A percentile compares a stretch with the other conserved stretches of the same genome.
Conservation (phyloP, 2,329 filamentous ascomycete genomes). For the Aureobasidium subglaciale region DNA sequence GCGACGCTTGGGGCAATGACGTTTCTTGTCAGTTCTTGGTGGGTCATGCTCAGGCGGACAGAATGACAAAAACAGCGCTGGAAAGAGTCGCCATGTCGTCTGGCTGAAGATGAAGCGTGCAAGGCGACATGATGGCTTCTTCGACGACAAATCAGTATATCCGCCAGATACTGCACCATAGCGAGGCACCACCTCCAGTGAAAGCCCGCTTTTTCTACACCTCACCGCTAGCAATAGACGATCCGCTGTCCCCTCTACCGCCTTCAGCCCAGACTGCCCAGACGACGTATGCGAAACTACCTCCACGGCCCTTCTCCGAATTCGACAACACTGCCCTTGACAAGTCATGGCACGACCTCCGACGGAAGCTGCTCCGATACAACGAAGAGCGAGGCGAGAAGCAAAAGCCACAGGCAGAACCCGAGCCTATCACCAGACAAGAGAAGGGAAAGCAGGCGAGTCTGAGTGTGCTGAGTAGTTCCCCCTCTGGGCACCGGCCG, state of each 20-base stretch:
- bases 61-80: background rate
- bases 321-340: constrained; percentile 32
- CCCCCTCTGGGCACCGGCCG: background rate
- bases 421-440: background rate
- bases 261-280: constrained; percentile 23
- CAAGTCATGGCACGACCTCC: constrained; percentile 30
- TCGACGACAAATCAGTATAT: constrained; percentile 38
- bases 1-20: constrained; percentile 4
- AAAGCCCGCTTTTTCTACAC: constrained; percentile 33
- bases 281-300: constrained; percentile 21
- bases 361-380: constrained; percentile 28
- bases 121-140: constrained; percentile 5
- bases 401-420: constrained; percentile 8
- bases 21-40: background rate
- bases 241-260: constrained; percentile 33
- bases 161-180: constrained; percentile 36
- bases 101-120: constrained; percentile 2
- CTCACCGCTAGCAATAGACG: constrained; percentile 31
- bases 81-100: background rate
- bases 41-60: constrained; percentile 13
- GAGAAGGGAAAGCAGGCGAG: constrained; percentile 12
- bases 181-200: constrained; percentile 29
- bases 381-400: constrained; percentile 30
- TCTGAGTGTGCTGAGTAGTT: background rate
- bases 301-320: constrained; percentile 32